Evolutionary conservation across 352 stramenopile genomes (phyloP).

Genomic region (Phytophthora chlamydospora): DNA sequence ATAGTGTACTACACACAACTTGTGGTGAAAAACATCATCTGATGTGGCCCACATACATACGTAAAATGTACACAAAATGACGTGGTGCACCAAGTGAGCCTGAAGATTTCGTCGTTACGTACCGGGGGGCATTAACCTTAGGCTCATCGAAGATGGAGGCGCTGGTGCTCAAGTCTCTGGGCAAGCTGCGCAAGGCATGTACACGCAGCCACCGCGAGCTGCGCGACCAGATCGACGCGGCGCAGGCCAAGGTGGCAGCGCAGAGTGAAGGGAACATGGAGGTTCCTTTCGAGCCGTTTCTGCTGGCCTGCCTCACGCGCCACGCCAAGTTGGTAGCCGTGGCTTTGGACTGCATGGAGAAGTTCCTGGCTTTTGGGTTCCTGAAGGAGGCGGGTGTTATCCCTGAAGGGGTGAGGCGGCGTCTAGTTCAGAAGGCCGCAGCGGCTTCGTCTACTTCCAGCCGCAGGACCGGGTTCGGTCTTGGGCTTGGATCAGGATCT

Average conservation of each 20-base stretch:
- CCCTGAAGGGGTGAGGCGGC: slow-evolving; percentile 65
- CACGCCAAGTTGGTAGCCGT: slow-evolving; percentile 80
- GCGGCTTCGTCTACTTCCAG: slow-evolving; percentile 22
- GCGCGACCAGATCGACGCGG: slow-evolving; percentile 69
- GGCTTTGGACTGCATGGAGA: slow-evolving; percentile 91
- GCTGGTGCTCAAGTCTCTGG: slow-evolving; percentile 73
- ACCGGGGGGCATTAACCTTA: no score
- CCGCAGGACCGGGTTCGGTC: slow-evolving; percentile 25
- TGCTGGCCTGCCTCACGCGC: slow-evolving; percentile 75
- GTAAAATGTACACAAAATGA: no score
- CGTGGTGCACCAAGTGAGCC: no score
- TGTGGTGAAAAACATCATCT: no score
- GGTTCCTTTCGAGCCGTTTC: slow-evolving; percentile 78
- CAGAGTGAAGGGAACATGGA: slow-evolving; percentile 40
- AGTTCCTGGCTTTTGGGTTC: slow-evolving; percentile 90
- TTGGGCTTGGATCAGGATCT: slow-evolving; percentile 19
- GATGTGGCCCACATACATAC: no score
- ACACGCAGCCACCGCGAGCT: slow-evolving; percentile 78
- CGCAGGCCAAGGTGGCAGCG: slow-evolving; percentile 45
- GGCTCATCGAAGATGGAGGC: slow-evolving; percentile 49
- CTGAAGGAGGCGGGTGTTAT: slow-evolving; percentile 68
- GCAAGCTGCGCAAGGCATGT: slow-evolving; percentile 79
- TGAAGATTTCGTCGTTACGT: no score
- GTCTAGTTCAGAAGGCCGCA: slow-evolving; percentile 63
- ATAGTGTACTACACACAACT: no score